Evolutionary conservation across 1,284 basidiomycete species (phyloP), one percentile per base, ranked within the genome.

Genomic region (Sphagnurus paluster): DNA sequence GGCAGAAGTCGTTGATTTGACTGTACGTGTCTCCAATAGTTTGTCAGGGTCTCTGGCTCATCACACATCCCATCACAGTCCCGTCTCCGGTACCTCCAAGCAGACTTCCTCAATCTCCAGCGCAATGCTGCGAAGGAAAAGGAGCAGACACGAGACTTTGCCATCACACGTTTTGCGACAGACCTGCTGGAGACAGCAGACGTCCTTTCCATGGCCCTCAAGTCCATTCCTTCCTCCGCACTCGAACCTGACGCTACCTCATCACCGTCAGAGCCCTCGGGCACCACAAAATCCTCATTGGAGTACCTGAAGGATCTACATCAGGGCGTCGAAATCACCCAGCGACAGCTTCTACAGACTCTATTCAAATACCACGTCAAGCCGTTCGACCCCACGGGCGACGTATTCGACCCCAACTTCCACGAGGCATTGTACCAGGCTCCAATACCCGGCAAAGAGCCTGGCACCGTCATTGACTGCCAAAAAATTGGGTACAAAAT

Each of bases 361-460:
- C 80, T 99, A 34, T 89, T 86, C 70, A 87, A 91, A 66, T 92
- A 95, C 70, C 90, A 95, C 52, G 84, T 99, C 63, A 90, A 87
- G 53, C 83, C 87, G 2, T 96, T 94, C 60, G 91, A 97, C 63
- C 94, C 95, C 14, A 87, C 82, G 0, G 96, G 95, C 44, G 90
- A 97, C 65, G 77, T 76, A 59, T 99, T 99, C 61, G 93, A 99
- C 69, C 96, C 96, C 24, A 97, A 96, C 68, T 70, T 76, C 38
- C 96, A 98, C 65, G 96, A 99, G 71, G 96, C 97, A 5, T 76
- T 97, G 25, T 98, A 93, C 73, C 93, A 96, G 72, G 91, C 84
- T 16, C 94, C 95, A n/a, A 80, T 96, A 46, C 82, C 84, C 9
- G 90, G 81, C 32, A 94, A 92, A 71, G 86, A 87, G 62, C 84